phyloP scores from a whole-genome alignment of 2,329 filamentous ascomycete genomes.

The Aureobasidium sp. region DNA sequence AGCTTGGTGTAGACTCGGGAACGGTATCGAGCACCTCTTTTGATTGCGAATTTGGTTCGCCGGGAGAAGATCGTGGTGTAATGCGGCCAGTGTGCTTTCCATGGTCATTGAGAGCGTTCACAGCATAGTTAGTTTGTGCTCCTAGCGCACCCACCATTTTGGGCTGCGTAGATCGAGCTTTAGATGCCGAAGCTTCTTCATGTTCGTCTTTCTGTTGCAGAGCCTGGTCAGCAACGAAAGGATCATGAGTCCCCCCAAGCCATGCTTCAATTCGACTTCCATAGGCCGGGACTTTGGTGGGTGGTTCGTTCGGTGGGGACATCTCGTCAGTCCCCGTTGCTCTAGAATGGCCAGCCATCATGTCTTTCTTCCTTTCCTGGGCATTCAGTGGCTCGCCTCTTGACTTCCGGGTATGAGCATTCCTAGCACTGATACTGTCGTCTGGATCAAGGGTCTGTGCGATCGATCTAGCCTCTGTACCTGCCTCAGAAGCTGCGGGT shows the following conservation, averaged over 20 bases:
- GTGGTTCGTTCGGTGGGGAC: neutral
- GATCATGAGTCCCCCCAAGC: slow-evolving; percentile 51
- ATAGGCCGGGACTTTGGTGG: slow-evolving; percentile 34
- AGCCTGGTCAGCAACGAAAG: slow-evolving; percentile 39
- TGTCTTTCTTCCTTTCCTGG: neutral
- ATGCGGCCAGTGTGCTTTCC: neutral
- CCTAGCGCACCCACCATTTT: neutral
- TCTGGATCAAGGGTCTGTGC: slow-evolving; percentile 17
- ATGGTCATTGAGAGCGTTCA: neutral
- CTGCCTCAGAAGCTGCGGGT: slow-evolving; percentile 13
- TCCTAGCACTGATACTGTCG: slow-evolving; percentile 19
- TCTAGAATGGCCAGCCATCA: neutral
- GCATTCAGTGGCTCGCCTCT: neutral
- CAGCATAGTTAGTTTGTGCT: neutral
- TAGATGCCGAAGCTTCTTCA: neutral
- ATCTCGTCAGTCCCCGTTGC: neutral
- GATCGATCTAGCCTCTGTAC: slow-evolving; percentile 9
- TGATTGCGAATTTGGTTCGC: neutral
- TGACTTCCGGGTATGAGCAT: slow-evolving; percentile 28
- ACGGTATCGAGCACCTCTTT: slow-evolving; percentile 18
- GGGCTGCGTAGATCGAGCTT: neutral
- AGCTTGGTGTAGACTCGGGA: slow-evolving; percentile 17
- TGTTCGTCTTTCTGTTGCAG: neutral
- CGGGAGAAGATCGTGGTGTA: neutral
- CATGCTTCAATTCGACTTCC: slow-evolving; percentile 54